These are phyloP conservation scores for Dactylellina leptospora DNA, from an alignment of 2,329 filamentous ascomycete genomes.

Conservation along the genomic window DNA sequence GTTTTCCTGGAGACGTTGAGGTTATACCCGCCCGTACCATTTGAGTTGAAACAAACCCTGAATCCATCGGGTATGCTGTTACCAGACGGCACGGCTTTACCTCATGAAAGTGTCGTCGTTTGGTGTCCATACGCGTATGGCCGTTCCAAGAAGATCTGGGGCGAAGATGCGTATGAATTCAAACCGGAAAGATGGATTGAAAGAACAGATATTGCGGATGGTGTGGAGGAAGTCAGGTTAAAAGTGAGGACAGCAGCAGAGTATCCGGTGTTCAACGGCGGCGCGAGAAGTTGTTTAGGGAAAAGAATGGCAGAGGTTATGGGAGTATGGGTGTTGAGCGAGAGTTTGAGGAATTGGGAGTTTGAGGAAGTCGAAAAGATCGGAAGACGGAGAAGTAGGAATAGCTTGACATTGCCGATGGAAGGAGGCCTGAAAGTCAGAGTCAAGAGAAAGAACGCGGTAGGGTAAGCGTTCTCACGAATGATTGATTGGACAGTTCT, in stretches of 20 bases:
- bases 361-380: constrained; percentile 50
- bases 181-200: constrained; percentile 61
- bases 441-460: constrained; percentile 26
- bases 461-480: too few relatives aligned
- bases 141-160: constrained; percentile 63
- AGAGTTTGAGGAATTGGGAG: constrained; percentile 43
- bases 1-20: constrained; percentile 71
- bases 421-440: constrained; percentile 45
- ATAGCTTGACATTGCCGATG: constrained; percentile 49
- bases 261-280: constrained; percentile 49
- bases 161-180: constrained; percentile 60
- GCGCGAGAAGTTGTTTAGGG: constrained; percentile 49
- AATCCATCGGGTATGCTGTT: constrained; percentile 23
- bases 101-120: constrained; percentile 66
- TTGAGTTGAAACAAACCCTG: constrained; percentile 72
- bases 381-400: constrained; percentile 44
- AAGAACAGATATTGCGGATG: neutral
- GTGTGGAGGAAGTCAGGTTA: constrained; percentile 16
- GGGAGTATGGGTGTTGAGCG: constrained; percentile 47
- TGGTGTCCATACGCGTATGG: constrained; percentile 74
- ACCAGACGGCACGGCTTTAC: constrained; percentile 70
- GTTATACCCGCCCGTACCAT: constrained; percentile 71
- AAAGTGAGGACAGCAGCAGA: constrained; percentile 34
- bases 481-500: too few relatives aligned
- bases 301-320: constrained; percentile 50